Evolutionary conservation across 2,329 filamentous ascomycete species (phyloP), one percentile per base, ranked within the genome.

Genomic region (Ilyonectria destructans): DNA sequence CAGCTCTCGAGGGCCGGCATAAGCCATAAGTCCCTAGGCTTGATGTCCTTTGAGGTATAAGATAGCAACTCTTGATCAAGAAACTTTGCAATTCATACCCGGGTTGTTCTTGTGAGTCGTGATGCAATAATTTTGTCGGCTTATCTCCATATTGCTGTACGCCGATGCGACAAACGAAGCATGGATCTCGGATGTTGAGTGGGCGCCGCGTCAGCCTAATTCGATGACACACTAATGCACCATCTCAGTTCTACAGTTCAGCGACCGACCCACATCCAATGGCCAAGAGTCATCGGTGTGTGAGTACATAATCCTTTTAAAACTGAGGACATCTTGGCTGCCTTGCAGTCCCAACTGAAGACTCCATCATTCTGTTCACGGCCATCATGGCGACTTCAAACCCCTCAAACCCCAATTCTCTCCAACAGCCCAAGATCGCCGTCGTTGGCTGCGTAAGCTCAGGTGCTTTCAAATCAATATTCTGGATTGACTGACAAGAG

Each of bases 361-460:
- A 43, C 40, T n/a, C 40, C 7, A 6, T n/a, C 40, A 43, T 8
- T n/a, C 40, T 17, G 40, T n/a, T 43, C n/a, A n/a, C 15, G 15
- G 8, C 40, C 40, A n/a, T n/a, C 15, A 65, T 65, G 56, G 21
- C 35, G 26, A 17, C 62, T 48, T 37, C 33, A 10, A 49, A 31
- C 23, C 2, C 56, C 12, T 35, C 56, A 15, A 2, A 31, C 7
- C 23, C 48, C 9, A 12, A 4, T 23, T 23, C 56, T 33, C 17
- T 48, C 33, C 63, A 43, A 10, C 43, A 35, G 45, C 63, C 57
- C n/a, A 70, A 70, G 12, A 49, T 70, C 26, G 69, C 62, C 12
- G 59, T 69, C 3, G 62, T 70, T 6, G 69, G 69, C 51, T 70
- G 69, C 23, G 69, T 70, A 49, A 61, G 69, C 63, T 12, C 13